Conservation (phyloP, 306 rosid species). For the Canavalia ensiformis region DNA sequence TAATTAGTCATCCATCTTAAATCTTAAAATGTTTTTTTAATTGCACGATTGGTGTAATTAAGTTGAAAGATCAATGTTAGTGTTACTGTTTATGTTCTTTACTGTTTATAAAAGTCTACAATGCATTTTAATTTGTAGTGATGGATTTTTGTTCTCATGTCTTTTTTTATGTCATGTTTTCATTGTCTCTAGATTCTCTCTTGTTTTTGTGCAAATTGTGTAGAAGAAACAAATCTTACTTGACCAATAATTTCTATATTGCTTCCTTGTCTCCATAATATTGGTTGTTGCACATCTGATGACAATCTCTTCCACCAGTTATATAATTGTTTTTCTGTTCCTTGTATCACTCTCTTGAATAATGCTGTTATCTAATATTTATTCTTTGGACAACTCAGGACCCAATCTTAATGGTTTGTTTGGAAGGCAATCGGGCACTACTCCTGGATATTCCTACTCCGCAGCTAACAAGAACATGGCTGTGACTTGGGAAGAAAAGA, state of each 20-base stretch:
- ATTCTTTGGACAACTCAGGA: conserved; percentile 56
- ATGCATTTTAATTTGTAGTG: not conserved
- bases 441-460: conserved; percentile 87
- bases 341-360: not conserved
- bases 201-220: not conserved
- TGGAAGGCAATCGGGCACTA: conserved; percentile 98
- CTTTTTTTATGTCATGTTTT: not conserved
- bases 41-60: conserved; percentile 1
- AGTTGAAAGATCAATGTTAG: not conserved
- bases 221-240: not conserved
- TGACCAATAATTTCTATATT: not conserved
- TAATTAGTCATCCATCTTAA: not conserved
- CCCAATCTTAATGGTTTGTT: conserved; percentile 90
- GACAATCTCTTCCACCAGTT: not conserved
- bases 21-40: not conserved
- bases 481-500: conserved; percentile 89
- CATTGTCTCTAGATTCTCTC: not conserved
- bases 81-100: not conserved
- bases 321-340: not conserved
- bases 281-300: not conserved
- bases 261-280: conserved; percentile 6
- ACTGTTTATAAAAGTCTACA: not conserved
- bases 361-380: not conserved
- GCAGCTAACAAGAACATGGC: conserved; percentile 96
- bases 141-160: not conserved